Evolutionary conservation across 768 basidiomycete genomes (phyloP).

Genomic region (Saitozyma sp.): DNA sequence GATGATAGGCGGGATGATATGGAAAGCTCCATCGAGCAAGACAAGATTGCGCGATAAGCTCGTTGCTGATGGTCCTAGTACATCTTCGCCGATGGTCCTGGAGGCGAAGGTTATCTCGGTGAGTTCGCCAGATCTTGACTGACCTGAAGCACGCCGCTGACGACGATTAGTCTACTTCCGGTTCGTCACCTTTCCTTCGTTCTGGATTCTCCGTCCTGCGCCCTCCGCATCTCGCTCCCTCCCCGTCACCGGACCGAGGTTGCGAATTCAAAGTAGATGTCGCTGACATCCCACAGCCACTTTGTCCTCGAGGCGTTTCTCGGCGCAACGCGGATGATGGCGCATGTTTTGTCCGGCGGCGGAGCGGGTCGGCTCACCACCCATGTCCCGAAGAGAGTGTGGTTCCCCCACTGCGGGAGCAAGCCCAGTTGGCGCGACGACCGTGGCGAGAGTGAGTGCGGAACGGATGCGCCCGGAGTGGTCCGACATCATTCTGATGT

Average conservation of each 20-base stretch:
- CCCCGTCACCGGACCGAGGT: not conserved
- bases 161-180: constrained; percentile 18
- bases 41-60: too few species aligned
- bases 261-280: not conserved
- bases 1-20: too few species aligned
- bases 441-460: constrained; percentile 27
- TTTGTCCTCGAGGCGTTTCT: constrained; percentile 43
- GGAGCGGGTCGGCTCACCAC: not conserved
- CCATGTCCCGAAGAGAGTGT: constrained; percentile 12
- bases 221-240: not conserved
- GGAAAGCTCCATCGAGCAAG: too few species aligned
- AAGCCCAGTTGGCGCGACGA: constrained; percentile 34
- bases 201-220: not conserved
- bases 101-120: constrained; percentile 31
- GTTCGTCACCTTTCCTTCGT: constrained; percentile 2
- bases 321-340: constrained; percentile 31
- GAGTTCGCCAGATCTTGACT: not conserved
- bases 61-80: constrained; percentile 19
- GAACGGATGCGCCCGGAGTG: not conserved
- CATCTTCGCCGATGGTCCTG: constrained; percentile 41
- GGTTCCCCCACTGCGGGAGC: constrained; percentile 34
- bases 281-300: constrained; percentile 15
- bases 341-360: constrained; percentile 1
- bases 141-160: not conserved
- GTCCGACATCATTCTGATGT: not conserved